Evolutionary conservation across 371 early-diverging fungal genomes (phyloP).

Genomic region (Actinomortierella ambigua): DNA sequence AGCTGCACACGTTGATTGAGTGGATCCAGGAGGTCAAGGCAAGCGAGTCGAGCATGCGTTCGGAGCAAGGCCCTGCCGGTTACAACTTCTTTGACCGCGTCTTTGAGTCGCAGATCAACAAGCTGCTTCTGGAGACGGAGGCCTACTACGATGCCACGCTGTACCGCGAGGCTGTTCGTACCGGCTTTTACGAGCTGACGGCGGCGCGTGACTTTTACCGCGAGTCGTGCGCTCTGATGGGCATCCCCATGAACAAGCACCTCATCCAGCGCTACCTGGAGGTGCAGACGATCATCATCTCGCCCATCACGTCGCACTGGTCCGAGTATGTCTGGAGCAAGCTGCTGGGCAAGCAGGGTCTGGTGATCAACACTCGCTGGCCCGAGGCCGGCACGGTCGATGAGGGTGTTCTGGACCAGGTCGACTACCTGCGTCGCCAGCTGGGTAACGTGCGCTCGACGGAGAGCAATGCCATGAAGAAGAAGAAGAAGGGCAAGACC

Average conservation of each 20-base stretch:
- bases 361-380: constrained; percentile 77
- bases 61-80: constrained; percentile 47
- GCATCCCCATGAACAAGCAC: constrained; percentile 84
- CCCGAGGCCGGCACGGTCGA: constrained; percentile 69
- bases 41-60: constrained; percentile 31
- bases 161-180: constrained; percentile 96
- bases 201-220: constrained; percentile 92
- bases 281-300: constrained; percentile 80
- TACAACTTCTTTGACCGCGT: constrained; percentile 82
- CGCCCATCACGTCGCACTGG: constrained; percentile 95
- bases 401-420: constrained; percentile 71
- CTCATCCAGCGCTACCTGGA: constrained; percentile 82
- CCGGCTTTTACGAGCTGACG: constrained; percentile 93
- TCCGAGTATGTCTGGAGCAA: constrained; percentile 88
- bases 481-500: constrained; percentile 76
- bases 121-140: constrained; percentile 70
- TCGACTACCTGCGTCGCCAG: constrained; percentile 82
- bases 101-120: constrained; percentile 89
- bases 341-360: constrained; percentile 75
- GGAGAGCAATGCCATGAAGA: constrained; percentile 80
- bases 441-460: constrained; percentile 81
- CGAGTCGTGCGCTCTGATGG: constrained; percentile 71
- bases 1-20: constrained; percentile 91
- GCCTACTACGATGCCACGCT: constrained; percentile 82
- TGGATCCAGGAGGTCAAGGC: constrained; percentile 77